phyloP scores from a whole-genome alignment of 495 filamentous ascomycete species.

The Lophiostoma macrostomum region DNA sequence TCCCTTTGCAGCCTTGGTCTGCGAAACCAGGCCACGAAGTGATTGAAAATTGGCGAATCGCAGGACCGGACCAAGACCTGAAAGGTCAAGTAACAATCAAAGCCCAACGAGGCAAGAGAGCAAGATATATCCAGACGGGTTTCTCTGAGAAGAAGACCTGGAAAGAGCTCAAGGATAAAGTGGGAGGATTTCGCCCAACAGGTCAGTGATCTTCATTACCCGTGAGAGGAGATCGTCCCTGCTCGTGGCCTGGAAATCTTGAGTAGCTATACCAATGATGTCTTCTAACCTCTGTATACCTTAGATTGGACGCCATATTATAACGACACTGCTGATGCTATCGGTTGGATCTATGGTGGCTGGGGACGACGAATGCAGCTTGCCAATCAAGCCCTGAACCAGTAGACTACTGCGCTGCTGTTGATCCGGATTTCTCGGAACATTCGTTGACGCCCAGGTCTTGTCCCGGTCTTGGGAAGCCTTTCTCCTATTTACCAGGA shows the following conservation, averaged over 20 bases:
- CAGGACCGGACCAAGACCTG: conserved; percentile 20
- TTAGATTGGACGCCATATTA: conserved; percentile 29
- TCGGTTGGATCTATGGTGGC: conserved; percentile 31
- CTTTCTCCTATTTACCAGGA: neutral
- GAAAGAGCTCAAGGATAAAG: conserved; percentile 27
- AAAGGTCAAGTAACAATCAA: conserved; percentile 22
- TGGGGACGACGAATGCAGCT: conserved; percentile 23
- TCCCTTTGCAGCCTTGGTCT: conserved; percentile 9
- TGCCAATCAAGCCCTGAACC: conserved; percentile 11
- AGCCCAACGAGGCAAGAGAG: conserved; percentile 23
- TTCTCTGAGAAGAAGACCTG: conserved; percentile 21
- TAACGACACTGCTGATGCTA: conserved; percentile 25
- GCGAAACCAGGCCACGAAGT: conserved; percentile 25
- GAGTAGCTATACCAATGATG: no score
- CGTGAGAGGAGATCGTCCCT: neutral
- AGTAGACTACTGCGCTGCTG: neutral
- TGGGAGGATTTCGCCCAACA: conserved; percentile 2
- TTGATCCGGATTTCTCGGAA: conserved; percentile 10
- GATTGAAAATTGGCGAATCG: conserved; percentile 5
- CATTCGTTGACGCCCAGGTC: neutral
- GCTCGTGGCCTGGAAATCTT: no score
- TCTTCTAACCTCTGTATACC: no score
- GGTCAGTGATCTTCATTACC: conserved; percentile 4
- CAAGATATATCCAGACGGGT: conserved; percentile 3
- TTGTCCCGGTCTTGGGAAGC: neutral